These are phyloP conservation scores for Capsicum rhomboideum DNA, from an alignment of 257 asterid genomes.

Conservation along the genomic window DNA sequence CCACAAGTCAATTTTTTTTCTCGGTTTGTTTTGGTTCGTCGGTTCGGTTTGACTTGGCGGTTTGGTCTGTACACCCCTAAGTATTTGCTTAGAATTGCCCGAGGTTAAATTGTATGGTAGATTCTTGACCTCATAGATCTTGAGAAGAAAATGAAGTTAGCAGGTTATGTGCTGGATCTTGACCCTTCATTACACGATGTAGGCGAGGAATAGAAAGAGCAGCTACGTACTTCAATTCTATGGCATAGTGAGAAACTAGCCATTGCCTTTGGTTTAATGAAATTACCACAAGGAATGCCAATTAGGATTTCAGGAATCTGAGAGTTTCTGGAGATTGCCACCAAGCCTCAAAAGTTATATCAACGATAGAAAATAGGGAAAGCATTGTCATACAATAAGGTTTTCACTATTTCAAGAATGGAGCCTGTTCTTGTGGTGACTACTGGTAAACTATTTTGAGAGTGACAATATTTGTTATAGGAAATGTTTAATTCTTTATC, in stretches of 20 bases:
- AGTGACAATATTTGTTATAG: not conserved
- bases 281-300: constrained; percentile 22
- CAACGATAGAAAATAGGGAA: constrained; percentile 50
- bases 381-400: constrained; percentile 51
- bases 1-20: too few relatives aligned
- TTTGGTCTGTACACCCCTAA: too few relatives aligned
- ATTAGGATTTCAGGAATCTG: constrained; percentile 62
- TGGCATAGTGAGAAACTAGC: constrained; percentile 81
- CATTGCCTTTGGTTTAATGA: constrained; percentile 50
- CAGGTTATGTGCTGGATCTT: constrained; percentile 57
- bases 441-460: constrained; percentile 37
- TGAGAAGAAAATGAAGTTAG: constrained; percentile 57
- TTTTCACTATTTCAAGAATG: constrained; percentile 66
- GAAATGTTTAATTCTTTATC: not conserved
- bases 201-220: constrained; percentile 59
- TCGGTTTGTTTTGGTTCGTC: too few relatives aligned
- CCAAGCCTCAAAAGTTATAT: constrained; percentile 46
- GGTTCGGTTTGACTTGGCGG: too few relatives aligned
- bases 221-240: constrained; percentile 50
- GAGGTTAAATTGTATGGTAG: too few relatives aligned
- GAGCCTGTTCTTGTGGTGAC: constrained; percentile 72
- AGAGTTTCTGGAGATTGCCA: constrained; percentile 78
- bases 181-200: constrained; percentile 61
- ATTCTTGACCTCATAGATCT: too few relatives aligned
- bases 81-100: too few relatives aligned